phyloP scores from a whole-genome alignment of 23 red algal species.

The Gracilaria domingensis region DNA sequence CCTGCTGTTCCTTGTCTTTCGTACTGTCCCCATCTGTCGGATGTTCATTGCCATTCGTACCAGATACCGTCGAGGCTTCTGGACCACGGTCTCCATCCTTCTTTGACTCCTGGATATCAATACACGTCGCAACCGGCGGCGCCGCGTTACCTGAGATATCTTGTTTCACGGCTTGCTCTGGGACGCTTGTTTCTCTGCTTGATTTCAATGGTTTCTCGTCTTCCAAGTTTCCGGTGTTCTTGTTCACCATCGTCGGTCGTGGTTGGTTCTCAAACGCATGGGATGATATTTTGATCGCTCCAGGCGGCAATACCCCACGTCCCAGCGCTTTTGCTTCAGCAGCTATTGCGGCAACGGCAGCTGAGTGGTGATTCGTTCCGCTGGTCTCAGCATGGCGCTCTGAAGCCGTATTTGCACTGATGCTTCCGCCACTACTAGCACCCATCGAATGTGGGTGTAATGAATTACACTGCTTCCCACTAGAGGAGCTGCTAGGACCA shows the following conservation, averaged over 20 bases:
- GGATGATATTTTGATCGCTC: not conserved
- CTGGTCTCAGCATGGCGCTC: slow-evolving; percentile 3
- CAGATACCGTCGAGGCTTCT: not conserved
- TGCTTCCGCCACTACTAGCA: slow-evolving; percentile 46
- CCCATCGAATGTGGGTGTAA: slow-evolving; percentile 17
- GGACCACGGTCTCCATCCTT: not conserved
- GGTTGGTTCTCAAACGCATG: not conserved
- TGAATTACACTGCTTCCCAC: slow-evolving; percentile 42
- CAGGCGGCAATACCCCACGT: slow-evolving; percentile 19
- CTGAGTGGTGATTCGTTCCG: slow-evolving; percentile 14
- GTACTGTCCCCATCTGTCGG: not conserved
- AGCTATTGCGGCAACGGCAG: slow-evolving; percentile 57
- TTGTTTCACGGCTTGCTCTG: not conserved
- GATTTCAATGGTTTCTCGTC: not conserved
- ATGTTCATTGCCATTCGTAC: not conserved
- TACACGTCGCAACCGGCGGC: not conserved
- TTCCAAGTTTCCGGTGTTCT: slow-evolving; percentile 5
- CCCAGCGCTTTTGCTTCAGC: slow-evolving; percentile 55
- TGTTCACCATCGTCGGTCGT: slow-evolving; percentile 9
- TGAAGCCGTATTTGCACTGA: slow-evolving; percentile 24
- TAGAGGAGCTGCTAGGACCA: slow-evolving; percentile 53
- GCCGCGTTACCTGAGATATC: not conserved
- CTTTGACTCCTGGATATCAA: not conserved
- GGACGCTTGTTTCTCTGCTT: not conserved
- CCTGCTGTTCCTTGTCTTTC: not conserved